These are phyloP conservation scores for Aspergillus ochraceoroseus DNA, from an alignment of 2,329 filamentous ascomycete genomes.

Conservation along the genomic window DNA sequence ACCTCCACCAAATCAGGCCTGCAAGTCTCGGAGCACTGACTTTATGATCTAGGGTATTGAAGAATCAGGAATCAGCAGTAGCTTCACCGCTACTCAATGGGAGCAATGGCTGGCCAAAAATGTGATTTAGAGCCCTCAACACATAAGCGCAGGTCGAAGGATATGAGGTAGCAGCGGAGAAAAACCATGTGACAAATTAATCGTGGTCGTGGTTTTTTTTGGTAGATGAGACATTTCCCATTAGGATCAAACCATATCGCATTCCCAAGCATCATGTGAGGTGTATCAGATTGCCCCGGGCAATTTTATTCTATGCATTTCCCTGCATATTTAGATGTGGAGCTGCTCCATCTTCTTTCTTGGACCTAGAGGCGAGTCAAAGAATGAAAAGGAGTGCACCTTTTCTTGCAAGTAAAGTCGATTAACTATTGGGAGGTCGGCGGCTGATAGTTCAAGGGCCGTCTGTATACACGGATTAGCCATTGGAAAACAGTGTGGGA, in stretches of 20 bases:
- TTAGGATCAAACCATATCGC: slow-evolving; percentile 26
- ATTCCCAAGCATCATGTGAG: slow-evolving; percentile 28
- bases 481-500: slow-evolving; percentile 12
- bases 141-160: slow-evolving; percentile 3
- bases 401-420: background rate
- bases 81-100: slow-evolving; percentile 78
- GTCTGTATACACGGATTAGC: slow-evolving; percentile 48
- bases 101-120: slow-evolving; percentile 72
- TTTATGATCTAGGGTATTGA: slow-evolving; percentile 55
- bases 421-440: slow-evolving; percentile 44
- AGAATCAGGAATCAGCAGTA: slow-evolving; percentile 69
- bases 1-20: slow-evolving; percentile 3
- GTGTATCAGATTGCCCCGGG: slow-evolving; percentile 22
- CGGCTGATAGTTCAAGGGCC: slow-evolving; percentile 78
- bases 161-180: slow-evolving; percentile 7
- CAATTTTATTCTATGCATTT: slow-evolving; percentile 13
- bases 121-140: slow-evolving; percentile 43
- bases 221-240: slow-evolving; percentile 16
- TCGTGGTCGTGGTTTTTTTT: slow-evolving; percentile 11
- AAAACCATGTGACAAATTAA: slow-evolving; percentile 11
- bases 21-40: slow-evolving; percentile 21
- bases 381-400: background rate
- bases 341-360: slow-evolving; percentile 3
- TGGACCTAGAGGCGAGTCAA: background rate
- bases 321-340: slow-evolving; percentile 4